Evolutionary conservation across 2,329 filamentous ascomycete genomes (phyloP).

Genomic region (Diaporthe destruens): DNA sequence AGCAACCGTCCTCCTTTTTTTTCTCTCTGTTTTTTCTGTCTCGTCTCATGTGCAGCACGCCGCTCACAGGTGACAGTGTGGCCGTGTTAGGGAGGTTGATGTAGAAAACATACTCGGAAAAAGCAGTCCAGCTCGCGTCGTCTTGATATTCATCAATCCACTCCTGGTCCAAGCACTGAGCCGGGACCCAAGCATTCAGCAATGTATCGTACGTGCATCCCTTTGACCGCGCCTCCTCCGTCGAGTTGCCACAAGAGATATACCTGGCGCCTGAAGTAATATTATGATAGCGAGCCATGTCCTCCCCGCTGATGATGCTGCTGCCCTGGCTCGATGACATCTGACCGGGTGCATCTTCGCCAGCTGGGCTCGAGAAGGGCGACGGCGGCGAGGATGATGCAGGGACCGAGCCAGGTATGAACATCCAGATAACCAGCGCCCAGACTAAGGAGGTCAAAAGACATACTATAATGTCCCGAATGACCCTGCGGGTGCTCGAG

Average conservation of each 20-base stretch:
- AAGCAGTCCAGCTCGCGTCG: conserved; percentile 46
- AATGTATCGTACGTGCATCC: conserved; percentile 42
- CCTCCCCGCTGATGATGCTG: conserved; percentile 8
- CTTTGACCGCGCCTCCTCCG: conserved; percentile 38
- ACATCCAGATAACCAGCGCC: conserved; percentile 27
- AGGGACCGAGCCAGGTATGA: not conserved
- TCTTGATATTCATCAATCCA: conserved; percentile 47
- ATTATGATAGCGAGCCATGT: conserved; percentile 25
- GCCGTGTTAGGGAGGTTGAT: not conserved
- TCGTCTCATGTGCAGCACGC: no score
- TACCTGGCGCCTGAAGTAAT: conserved; percentile 28
- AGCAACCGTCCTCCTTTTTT: not conserved
- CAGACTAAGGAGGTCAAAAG: conserved; percentile 29
- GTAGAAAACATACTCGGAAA: conserved; percentile 40
- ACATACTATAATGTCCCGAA: conserved; percentile 28
- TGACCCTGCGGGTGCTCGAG: not conserved
- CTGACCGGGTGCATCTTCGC: not conserved
- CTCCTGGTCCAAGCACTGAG: conserved; percentile 47
- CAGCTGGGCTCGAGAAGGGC: not conserved
- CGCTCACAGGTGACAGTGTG: not conserved
- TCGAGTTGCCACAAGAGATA: conserved; percentile 39
- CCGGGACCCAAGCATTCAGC: conserved; percentile 41
- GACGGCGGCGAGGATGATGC: not conserved
- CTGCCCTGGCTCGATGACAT: conserved; percentile 16
- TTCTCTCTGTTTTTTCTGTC: no score